Conservation (phyloP, 1,284 basidiomycete species). For the Hemileia vastatrix region DNA sequence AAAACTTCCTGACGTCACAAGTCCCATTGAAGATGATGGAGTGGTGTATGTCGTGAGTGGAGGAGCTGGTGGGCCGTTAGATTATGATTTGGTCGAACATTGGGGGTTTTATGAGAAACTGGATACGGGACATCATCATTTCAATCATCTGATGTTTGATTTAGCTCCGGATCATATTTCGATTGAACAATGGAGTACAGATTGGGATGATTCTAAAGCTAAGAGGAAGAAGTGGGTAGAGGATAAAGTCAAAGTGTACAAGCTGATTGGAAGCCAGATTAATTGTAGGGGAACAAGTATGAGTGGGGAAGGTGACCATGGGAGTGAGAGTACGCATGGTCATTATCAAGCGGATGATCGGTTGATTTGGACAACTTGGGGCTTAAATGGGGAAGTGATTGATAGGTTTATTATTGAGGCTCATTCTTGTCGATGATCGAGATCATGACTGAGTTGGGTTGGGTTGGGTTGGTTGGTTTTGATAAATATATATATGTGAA, state of each 20-base stretch:
- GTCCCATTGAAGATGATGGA: slow-evolving; percentile 22
- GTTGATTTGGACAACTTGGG: slow-evolving; percentile 28
- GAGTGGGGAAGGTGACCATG: not conserved
- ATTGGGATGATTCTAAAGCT: slow-evolving; percentile 5
- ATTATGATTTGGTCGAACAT: slow-evolving; percentile 29
- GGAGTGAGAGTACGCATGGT: slow-evolving; percentile 5
- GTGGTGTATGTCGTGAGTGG: slow-evolving; percentile 26
- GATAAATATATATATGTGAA: too few relatives aligned
- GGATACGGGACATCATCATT: slow-evolving; percentile 23
- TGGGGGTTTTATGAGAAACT: slow-evolving; percentile 29
- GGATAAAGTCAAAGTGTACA: slow-evolving; percentile 8
- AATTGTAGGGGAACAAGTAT: slow-evolving; percentile 7
- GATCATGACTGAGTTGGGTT: too few relatives aligned
- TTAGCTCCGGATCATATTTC: slow-evolving; percentile 2
- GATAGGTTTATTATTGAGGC: slow-evolving; percentile 29
- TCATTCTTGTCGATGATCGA: slow-evolving; percentile 8
- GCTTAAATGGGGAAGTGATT: slow-evolving; percentile 21
- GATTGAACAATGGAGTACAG: not conserved
- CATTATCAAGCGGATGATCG: slow-evolving; percentile 22
- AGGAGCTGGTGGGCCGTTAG: slow-evolving; percentile 31
- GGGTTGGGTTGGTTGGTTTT: too few relatives aligned
- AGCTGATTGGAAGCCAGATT: slow-evolving; percentile 6
- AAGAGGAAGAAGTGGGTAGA: not conserved
- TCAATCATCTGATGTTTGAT: slow-evolving; percentile 23
- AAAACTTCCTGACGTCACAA: not conserved